These are phyloP conservation scores for Kwoniella europaea DNA, from an alignment of 768 basidiomycete species.

Conservation along the genomic window DNA sequence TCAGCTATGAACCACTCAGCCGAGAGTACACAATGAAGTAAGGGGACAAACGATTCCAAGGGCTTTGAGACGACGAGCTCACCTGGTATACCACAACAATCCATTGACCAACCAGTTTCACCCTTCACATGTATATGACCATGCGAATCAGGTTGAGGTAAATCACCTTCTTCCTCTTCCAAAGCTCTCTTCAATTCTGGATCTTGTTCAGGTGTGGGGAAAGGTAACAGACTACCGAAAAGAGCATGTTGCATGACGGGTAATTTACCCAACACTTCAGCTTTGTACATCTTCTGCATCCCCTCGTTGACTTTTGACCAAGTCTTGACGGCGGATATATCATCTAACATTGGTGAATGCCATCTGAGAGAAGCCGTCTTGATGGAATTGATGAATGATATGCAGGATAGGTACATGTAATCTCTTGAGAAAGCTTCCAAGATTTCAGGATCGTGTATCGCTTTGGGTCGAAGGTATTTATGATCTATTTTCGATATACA, in stretches of 20 bases:
- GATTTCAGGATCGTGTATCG: constrained; percentile 88
- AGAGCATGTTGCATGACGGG: constrained; percentile 96
- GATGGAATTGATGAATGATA: constrained; percentile 93
- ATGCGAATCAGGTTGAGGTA: constrained; percentile 40
- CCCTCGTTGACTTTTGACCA: constrained; percentile 97
- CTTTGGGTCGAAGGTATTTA: constrained; percentile 85
- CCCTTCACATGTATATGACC: constrained; percentile 49
- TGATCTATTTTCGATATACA: constrained; percentile 64
- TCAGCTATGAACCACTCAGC: too few relatives aligned
- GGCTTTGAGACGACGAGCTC: not conserved
- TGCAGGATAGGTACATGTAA: constrained; percentile 97
- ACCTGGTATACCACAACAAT: constrained; percentile 58
- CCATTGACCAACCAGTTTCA: constrained; percentile 56
- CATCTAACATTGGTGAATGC: constrained; percentile 99
- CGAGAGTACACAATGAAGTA: too few relatives aligned
- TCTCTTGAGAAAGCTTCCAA: constrained; percentile 88
- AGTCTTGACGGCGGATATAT: constrained; percentile 79
- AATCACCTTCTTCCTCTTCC: constrained; percentile 33
- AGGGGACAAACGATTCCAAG: too few relatives aligned
- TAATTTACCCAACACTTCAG: constrained; percentile 91
- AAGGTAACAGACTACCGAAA: constrained; percentile 76
- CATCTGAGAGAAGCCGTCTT: constrained; percentile 94
- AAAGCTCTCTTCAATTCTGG: constrained; percentile 32
- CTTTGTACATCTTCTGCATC: constrained; percentile 97
- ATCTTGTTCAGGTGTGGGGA: constrained; percentile 49